Conservation (phyloP, 225 moss, liverwort and hornwort genomes). For the Physcomitrium patens region DNA sequence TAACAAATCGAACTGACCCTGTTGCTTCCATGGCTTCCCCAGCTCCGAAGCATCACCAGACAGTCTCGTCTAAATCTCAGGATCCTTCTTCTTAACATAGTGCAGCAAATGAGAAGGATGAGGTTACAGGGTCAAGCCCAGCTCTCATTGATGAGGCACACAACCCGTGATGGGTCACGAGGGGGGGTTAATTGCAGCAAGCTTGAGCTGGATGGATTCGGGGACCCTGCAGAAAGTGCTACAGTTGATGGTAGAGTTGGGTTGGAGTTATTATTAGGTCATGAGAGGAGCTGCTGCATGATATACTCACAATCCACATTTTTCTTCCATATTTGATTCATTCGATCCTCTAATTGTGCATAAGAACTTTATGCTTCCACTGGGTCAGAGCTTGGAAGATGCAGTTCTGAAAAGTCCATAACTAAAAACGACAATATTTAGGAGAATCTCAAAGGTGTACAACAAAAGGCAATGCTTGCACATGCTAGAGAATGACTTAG, state of each 20-base stretch:
- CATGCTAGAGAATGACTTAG: conserved; percentile 41
- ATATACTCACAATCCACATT: conserved; percentile 69
- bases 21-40: background rate
- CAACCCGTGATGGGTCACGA: conserved; percentile 69
- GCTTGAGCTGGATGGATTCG: conserved; percentile 58
- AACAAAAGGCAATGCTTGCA: too few species aligned
- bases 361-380: too few species aligned
- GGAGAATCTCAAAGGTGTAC: conserved; percentile 21
- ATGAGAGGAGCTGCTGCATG: conserved; percentile 60
- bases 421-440: conserved; percentile 22
- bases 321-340: conserved; percentile 71
- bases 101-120: conserved; percentile 23
- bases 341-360: conserved; percentile 65
- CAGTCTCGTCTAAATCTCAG: background rate
- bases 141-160: conserved; percentile 75
- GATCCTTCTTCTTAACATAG: conserved; percentile 9
- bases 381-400: conserved; percentile 33
- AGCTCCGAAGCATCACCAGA: conserved; percentile 13
- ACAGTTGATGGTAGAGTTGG: conserved; percentile 75
- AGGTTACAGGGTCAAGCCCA: conserved; percentile 58
- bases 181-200: conserved; percentile 67
- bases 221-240: conserved; percentile 73
- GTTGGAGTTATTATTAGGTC: conserved; percentile 68
- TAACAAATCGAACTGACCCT: conserved; percentile 8
- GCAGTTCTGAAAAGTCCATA: conserved; percentile 34